Evolutionary conservation across 345 rosid genomes (phyloP).

Genomic region (Euphorbia peplus): DNA sequence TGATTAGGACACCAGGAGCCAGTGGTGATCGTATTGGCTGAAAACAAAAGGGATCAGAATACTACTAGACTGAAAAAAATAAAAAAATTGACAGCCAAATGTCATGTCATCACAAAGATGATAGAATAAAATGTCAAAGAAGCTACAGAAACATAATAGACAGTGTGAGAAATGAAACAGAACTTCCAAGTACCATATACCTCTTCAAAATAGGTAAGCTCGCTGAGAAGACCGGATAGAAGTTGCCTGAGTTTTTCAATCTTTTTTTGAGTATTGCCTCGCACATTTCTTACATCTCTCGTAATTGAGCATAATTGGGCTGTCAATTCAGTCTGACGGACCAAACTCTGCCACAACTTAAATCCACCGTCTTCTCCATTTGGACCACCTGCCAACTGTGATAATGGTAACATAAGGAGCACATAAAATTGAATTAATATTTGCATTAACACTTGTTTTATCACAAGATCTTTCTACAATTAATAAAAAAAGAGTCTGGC

Average conservation of each 20-base stretch:
- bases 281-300: constrained; percentile 88
- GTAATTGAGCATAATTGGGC: constrained; percentile 89
- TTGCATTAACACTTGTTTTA: not conserved
- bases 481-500: not conserved
- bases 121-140: constrained; percentile 9
- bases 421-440: not conserved
- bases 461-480: not conserved
- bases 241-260: constrained; percentile 98
- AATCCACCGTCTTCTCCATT: constrained; percentile 72
- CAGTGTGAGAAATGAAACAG: constrained; percentile 8
- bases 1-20: constrained; percentile 69
- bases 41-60: constrained; percentile 23
- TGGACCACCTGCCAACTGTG: constrained; percentile 58
- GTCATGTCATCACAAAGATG: constrained; percentile 5
- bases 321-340: constrained; percentile 90
- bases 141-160: constrained; percentile 15
- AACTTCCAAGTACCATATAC: constrained; percentile 37
- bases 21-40: constrained; percentile 95
- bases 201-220: constrained; percentile 96
- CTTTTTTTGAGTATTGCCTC: constrained; percentile 97
- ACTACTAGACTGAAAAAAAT: constrained; percentile 12
- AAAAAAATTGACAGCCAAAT: constrained; percentile 13
- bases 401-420: constrained; percentile 12
- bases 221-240: constrained; percentile 91
- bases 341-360: constrained; percentile 88